Conservation (phyloP, 257 asterid genomes). For the Gynochthodes officinalis region DNA sequence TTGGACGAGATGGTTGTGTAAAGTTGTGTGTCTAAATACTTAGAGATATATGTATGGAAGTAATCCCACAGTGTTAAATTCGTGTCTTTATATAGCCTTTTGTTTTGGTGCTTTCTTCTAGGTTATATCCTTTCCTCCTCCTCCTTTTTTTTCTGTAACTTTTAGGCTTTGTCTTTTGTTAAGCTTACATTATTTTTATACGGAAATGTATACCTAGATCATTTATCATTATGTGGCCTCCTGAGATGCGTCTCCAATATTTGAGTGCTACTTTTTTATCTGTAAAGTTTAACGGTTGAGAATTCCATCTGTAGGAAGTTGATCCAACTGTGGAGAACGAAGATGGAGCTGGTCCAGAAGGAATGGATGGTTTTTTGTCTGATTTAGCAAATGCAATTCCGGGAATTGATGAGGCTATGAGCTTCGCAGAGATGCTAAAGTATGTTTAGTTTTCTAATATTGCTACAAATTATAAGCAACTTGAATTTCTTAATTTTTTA, state of each 20-base stretch:
- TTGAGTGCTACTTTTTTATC: background rate
- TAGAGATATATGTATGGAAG: background rate
- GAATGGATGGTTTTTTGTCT: constrained; percentile 74
- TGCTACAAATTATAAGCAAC: background rate
- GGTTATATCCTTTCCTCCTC: no score
- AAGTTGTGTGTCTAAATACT: background rate
- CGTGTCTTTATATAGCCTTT: background rate
- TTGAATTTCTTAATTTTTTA: background rate
- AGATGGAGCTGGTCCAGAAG: constrained; percentile 48
- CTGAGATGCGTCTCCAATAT: background rate
- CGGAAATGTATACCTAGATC: no score
- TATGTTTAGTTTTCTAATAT: constrained; percentile 30
- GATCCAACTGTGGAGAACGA: constrained; percentile 91
- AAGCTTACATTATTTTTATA: no score
- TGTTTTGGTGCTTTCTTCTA: background rate
- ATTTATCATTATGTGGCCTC: background rate
- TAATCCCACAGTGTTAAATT: background rate
- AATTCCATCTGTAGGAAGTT: constrained; percentile 57
- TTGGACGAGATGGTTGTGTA: background rate
- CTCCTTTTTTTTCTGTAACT: no score
- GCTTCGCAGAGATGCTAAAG: constrained; percentile 99
- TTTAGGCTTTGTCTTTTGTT: no score
- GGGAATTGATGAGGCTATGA: constrained; percentile 98
- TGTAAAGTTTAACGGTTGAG: background rate
- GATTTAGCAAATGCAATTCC: constrained; percentile 92